These are phyloP conservation scores for Saposhnikovia divaricata DNA, from an alignment of 129 eudicot species.

Conservation along the genomic window DNA sequence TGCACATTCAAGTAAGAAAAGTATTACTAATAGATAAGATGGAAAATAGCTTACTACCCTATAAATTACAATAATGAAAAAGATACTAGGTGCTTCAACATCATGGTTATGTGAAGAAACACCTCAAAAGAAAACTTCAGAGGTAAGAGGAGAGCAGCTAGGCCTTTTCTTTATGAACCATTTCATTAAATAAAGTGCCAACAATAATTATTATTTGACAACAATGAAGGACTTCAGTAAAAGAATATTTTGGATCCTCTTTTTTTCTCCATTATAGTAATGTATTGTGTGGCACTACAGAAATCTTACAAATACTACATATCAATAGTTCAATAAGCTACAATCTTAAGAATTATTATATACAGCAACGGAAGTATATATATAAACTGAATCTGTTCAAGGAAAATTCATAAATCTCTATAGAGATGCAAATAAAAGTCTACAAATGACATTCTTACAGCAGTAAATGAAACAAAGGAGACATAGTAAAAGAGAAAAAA, in stretches of 20 bases:
- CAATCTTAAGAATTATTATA: neutral
- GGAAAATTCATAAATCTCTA: neutral
- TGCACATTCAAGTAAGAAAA: neutral
- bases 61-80: neutral
- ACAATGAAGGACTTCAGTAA: neutral
- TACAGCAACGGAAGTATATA: neutral
- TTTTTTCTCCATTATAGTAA: neutral
- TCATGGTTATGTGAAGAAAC: neutral
- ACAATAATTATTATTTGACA: neutral
- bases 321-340: neutral
- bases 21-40: neutral
- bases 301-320: no score
- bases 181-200: neutral
- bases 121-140: neutral
- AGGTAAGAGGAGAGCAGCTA: neutral
- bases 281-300: neutral
- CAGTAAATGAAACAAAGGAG: neutral
- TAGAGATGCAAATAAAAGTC: neutral
- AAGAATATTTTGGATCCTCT: neutral
- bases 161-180: neutral
- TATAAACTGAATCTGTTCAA: no score
- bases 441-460: neutral
- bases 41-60: neutral
- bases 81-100: neutral
- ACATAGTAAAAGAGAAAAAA: neutral